Evolutionary conservation across 192 early-diverging fungal genomes (phyloP).

Genomic region (Haplosporangium gracile): DNA sequence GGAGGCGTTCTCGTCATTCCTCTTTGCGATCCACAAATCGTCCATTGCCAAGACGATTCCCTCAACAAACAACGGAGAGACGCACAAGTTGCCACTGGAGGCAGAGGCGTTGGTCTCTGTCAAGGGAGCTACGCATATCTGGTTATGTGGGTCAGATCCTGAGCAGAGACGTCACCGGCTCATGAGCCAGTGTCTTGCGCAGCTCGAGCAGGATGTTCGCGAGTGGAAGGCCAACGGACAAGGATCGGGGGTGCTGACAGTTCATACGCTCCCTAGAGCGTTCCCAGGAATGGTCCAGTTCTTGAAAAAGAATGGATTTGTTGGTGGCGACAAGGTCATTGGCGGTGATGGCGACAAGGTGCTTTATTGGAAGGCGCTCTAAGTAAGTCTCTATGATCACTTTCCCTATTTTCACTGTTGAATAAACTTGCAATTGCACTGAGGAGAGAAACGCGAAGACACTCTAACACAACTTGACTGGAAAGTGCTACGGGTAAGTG

Average conservation of each 20-base stretch:
- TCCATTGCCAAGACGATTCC: slow-evolving; percentile 28
- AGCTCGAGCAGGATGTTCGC: slow-evolving; percentile 34
- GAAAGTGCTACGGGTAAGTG: slow-evolving; percentile 22
- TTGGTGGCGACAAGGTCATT: slow-evolving; percentile 30
- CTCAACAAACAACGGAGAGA: neutral
- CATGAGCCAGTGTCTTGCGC: slow-evolving; percentile 29
- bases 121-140: slow-evolving; percentile 43
- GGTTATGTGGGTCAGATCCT: slow-evolving; percentile 52
- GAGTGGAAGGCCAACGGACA: slow-evolving; percentile 41
- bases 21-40: slow-evolving; percentile 36
- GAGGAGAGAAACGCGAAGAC: neutral
- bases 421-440: neutral
- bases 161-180: slow-evolving; percentile 33
- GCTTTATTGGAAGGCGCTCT: slow-evolving; percentile 43
- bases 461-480: slow-evolving; percentile 15
- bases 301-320: slow-evolving; percentile 40
- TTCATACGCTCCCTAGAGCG: slow-evolving; percentile 39
- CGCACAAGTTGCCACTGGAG: neutral
- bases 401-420: neutral
- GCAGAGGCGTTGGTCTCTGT: slow-evolving; percentile 15
- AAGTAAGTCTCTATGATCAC: neutral
- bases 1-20: slow-evolving; percentile 39
- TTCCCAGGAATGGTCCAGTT: slow-evolving; percentile 56
- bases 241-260: slow-evolving; percentile 41
- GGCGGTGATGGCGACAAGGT: slow-evolving; percentile 40